A percentile compares a stretch with the other conserved stretches of the same genome.
phyloP scores from a whole-genome alignment of 441 rosid genomes.

The Erysimum cheiri region DNA sequence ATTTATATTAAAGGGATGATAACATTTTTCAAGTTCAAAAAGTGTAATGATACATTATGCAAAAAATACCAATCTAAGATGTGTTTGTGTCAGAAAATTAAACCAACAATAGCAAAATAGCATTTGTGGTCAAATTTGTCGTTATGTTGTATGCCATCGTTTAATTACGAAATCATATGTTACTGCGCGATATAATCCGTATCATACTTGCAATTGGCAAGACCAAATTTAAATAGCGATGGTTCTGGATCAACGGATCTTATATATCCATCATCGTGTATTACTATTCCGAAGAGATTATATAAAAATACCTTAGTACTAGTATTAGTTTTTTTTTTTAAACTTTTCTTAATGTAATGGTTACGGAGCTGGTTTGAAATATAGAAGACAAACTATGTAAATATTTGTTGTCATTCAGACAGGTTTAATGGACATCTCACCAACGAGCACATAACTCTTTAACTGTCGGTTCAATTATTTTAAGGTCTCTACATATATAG shows the following conservation, averaged over 20 bases:
- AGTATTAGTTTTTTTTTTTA: neutral
- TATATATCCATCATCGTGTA: neutral
- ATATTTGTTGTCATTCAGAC: slow-evolving; percentile 20
- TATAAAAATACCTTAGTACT: neutral
- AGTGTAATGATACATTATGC: neutral
- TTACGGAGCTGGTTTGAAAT: neutral
- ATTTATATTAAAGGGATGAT: neutral
- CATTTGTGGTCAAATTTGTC: neutral
- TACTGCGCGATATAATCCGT: neutral
- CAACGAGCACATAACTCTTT: slow-evolving; percentile 29
- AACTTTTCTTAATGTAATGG: neutral
- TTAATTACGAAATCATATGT: too few relatives aligned
- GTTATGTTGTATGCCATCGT: too few relatives aligned
- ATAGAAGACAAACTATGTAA: slow-evolving; percentile 4
- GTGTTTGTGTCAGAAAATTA: neutral
- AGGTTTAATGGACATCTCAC: slow-evolving; percentile 28
- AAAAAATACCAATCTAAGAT: neutral
- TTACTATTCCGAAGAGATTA: too few relatives aligned
- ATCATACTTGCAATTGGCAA: neutral
- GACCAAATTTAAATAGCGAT: neutral
- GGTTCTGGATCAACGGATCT: neutral
- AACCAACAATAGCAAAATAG: neutral
- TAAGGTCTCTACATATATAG: neutral
- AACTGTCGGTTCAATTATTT: slow-evolving; percentile 18
- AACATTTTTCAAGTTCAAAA: neutral